Evolutionary conservation across 176 grass and related monocot species (phyloP), one percentile per base, ranked within the genome.

Genomic region (Cymbopogon citratus): DNA sequence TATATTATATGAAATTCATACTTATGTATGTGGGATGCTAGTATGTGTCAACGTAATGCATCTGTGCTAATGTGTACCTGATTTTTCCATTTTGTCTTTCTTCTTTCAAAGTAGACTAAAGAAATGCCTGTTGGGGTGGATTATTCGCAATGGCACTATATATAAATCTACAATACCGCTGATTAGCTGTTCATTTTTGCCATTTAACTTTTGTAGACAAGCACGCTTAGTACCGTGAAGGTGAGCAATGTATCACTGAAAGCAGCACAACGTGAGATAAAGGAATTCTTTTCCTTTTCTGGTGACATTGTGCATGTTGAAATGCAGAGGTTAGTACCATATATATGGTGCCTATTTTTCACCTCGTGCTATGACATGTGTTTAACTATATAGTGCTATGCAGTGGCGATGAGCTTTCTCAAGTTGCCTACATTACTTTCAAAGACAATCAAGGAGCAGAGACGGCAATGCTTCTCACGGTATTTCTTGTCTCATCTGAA

Each of bases 401-500:
- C 81, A 97, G 94, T 51, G 81, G 87, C 0, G 92, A 97, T 75
- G 94, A 94, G 46, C 39, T 94, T 38, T 97, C 94, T 89, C 94
- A 97, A 86, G 90, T 89, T 80, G 91, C 94, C 31, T 94, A 89
- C 77, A 94, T 97, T 77, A 91, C 94, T 44, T 97, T 97, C 77
- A 94, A 92, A 66, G 85, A 94, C 64, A 85, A 81, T 41, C 89
- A 97, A 62, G 94, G 94, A 26, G 89, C 90, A 76, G 94, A 94
- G 83, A 97, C 87, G 8, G 94, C 94, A 21, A 92, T 97, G 87
- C 92, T 97, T 87, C 94, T 97, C 77, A 93, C 92, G 81, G 94
- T 97, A 94, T 34, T 10, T 79, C 12, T 63, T 62, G 4, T 56
- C 69, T 84, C 6, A 21, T 59, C n/a, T 24, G 3, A 31, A 5